These are phyloP conservation scores for Vitis cinerea DNA, from an alignment of 164 flowering plant species.

Conservation along the genomic window DNA sequence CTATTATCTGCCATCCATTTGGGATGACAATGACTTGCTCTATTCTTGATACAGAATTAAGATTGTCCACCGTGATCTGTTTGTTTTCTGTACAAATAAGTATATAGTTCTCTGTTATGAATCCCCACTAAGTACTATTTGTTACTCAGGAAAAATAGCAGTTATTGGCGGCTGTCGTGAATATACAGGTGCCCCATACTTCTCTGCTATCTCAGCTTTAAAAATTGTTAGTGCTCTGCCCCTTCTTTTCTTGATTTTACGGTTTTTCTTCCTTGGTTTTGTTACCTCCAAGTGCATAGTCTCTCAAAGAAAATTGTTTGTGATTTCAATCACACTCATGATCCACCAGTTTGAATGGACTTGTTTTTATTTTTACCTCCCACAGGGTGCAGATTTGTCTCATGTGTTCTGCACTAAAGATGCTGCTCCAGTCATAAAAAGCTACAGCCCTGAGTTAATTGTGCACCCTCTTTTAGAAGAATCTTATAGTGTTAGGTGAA, in stretches of 20 bases:
- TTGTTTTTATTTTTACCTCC: constrained; percentile 4
- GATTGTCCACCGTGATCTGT: not conserved
- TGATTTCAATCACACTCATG: not conserved
- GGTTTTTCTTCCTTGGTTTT: not conserved
- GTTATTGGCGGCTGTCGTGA: constrained; percentile 98
- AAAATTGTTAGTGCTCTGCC: constrained; percentile 66
- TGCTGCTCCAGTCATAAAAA: constrained; percentile 90
- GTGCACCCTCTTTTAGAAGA: constrained; percentile 96
- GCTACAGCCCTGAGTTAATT: constrained; percentile 96
- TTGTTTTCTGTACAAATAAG: not conserved
- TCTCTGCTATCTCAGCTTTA: constrained; percentile 94
- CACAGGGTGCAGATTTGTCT: constrained; percentile 98
- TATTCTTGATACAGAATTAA: no score
- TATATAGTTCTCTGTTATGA: not conserved
- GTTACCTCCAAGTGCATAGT: not conserved
- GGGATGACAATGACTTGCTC: no score
- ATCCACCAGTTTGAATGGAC: not conserved
- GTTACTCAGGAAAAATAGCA: constrained; percentile 81
- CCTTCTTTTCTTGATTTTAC: not conserved
- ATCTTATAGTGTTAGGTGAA: constrained; percentile 78
- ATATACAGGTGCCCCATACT: constrained; percentile 99
- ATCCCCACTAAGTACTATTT: not conserved
- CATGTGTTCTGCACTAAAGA: constrained; percentile 97
- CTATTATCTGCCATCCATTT: not conserved
- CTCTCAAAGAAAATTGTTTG: no score